Evolutionary conservation across 768 basidiomycete species (phyloP), one percentile per base, ranked within the genome.

Genomic region (Boletus huronensis): DNA sequence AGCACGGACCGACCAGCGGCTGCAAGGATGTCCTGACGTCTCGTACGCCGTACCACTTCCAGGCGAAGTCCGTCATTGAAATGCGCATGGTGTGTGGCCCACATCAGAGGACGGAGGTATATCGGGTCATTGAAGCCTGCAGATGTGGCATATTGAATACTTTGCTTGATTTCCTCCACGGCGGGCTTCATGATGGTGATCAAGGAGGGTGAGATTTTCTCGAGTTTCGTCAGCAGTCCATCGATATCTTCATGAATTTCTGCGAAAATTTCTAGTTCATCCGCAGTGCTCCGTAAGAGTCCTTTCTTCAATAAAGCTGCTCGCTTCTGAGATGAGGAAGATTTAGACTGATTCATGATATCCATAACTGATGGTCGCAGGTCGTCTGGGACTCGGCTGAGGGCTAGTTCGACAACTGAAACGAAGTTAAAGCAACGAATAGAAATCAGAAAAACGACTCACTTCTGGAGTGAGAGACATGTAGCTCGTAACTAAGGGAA

Each of bases 391-490:
- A 93, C 75, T 28, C 85, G 80, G 34, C 76, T 79, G 52, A 93
- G 73, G 19, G 81, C 75, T 19, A 82, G 64, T 41, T 90, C 85
- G 11, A 87, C 77, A 49, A 93, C 91, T 93, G 8, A 19, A 49
- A 62, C 25, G 32, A 64, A 52, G 29, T 38, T 32, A 48, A 32
- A 42, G 43, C 7, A 40, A 50, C 6, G 21, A 23, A 46, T n/a
- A 8, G 35, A n/a, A 39, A 52, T 13, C 4, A 49, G 21, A 6
- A 28, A 43, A 44, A 46, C 5, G 21, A 72, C 83, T 31, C 63
- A 93, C 90, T 84, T 56, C 75, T 79, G 1, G 88, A 84, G 71
- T 93, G 91, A 13, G 89, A 90, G 3, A 93, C 76, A 53, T 85
- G 84, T 36, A 92, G 84, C 58, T 89, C 87, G 59, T 90, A 90